Evolutionary conservation across 140 eudicot species (phyloP).

Genomic region (Flaveria floridana): DNA sequence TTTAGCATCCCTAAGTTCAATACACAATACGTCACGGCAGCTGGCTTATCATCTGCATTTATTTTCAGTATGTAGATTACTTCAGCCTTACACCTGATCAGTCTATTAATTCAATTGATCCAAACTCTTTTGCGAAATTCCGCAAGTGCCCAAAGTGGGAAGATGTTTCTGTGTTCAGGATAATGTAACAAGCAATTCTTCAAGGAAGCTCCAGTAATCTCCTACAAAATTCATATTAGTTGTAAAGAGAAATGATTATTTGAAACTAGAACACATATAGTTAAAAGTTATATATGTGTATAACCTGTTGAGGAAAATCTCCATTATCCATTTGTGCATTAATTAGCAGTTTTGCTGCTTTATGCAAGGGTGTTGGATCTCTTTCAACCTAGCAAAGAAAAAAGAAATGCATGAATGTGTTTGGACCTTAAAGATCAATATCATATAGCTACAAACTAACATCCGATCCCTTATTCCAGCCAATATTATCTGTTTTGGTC

Average conservation of each 20-base stretch:
- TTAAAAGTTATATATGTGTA: background rate
- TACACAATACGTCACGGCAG: background rate
- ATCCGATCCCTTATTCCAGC: background rate
- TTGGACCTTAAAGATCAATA: background rate
- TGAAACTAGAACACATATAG: background rate
- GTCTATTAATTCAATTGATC: constrained; percentile 25
- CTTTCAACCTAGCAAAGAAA: constrained; percentile 38
- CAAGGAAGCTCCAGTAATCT: constrained; percentile 48
- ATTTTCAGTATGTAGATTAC: constrained; percentile 2
- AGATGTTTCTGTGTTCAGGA: constrained; percentile 42
- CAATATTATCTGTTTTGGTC: background rate
- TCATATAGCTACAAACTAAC: too few species aligned
- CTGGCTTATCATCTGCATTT: background rate
- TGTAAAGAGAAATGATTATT: background rate
- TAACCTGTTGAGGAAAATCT: constrained; percentile 58
- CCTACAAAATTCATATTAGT: constrained; percentile 31
- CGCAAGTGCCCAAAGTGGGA: constrained; percentile 55
- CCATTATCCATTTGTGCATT: constrained; percentile 56
- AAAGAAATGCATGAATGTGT: background rate
- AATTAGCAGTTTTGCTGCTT: constrained; percentile 48
- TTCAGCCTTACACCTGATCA: background rate
- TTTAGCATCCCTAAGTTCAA: background rate
- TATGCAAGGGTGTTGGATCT: constrained; percentile 52
- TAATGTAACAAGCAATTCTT: constrained; percentile 53
- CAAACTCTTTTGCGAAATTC: constrained; percentile 51